A percentile compares a stretch with the other conserved stretches of the same genome.
Evolutionary conservation across 2,329 filamentous ascomycete species (phyloP).

Genomic region (Colletotrichum navitas): DNA sequence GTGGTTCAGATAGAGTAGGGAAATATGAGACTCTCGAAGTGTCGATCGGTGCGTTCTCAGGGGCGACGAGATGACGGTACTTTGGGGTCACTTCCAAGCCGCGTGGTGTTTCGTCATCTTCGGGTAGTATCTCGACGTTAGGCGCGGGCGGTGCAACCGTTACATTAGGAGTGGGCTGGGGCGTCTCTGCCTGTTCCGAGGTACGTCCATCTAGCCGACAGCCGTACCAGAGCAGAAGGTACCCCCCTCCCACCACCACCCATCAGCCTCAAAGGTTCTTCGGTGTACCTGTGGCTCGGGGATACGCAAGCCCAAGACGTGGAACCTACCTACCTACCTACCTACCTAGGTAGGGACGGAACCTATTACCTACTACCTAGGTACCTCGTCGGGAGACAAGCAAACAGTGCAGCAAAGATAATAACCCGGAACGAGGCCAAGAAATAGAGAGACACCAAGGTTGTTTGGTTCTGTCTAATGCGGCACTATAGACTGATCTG

Average conservation of each 20-base stretch:
- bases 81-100: constrained; percentile 38
- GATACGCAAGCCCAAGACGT: constrained; percentile 8
- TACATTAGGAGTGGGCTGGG: constrained; percentile 22
- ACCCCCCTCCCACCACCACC: not conserved
- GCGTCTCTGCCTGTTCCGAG: constrained; percentile 17
- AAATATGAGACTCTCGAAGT: constrained; percentile 30
- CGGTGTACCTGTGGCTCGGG: constrained; percentile 22
- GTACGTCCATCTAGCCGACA: constrained; percentile 26
- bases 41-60: constrained; percentile 33
- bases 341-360: not conserved
- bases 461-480: not conserved
- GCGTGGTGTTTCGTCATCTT: constrained; percentile 43
- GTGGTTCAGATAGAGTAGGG: constrained; percentile 29
- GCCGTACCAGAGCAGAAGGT: not conserved
- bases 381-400: not conserved
- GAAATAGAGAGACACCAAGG: not conserved
- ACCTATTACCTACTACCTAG: too few relatives aligned
- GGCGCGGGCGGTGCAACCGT: constrained; percentile 35
- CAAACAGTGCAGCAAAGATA: not conserved
- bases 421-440: constrained; percentile 21
- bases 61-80: constrained; percentile 32
- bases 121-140: constrained; percentile 33
- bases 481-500: constrained; percentile 16
- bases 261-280: not conserved
- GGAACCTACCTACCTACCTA: not conserved